A percentile compares a stretch with the other conserved stretches of the same genome.
Evolutionary conservation across 352 stramenopile genomes (phyloP).

Genomic region (Phytophthora litchii): DNA sequence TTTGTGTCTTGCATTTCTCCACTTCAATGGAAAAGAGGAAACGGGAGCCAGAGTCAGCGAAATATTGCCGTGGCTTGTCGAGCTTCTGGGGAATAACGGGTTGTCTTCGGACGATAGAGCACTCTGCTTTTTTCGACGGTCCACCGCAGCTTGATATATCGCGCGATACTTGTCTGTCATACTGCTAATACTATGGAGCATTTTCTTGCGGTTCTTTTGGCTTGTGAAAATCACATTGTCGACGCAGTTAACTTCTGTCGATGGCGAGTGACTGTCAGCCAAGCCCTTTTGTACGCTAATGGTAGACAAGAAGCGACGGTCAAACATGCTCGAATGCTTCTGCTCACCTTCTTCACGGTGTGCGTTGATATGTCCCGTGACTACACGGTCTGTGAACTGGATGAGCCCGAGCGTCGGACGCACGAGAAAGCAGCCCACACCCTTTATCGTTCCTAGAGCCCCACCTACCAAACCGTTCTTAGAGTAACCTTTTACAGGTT

Average conservation of each 20-base stretch:
- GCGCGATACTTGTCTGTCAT: constrained; percentile 2
- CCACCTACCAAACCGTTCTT: constrained; percentile 15
- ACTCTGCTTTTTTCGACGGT: constrained; percentile 5
- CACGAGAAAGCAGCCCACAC: constrained; percentile 27
- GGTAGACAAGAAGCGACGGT: constrained; percentile 22
- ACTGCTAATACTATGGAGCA: constrained; percentile 7
- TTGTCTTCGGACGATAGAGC: constrained; percentile 1
- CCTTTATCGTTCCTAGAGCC: constrained; percentile 24
- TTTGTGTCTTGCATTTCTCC: background rate
- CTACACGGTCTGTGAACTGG: constrained; percentile 40
- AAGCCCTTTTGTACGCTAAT: constrained; percentile 23
- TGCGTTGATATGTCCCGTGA: constrained; percentile 40
- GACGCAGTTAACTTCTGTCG: constrained; percentile 7
- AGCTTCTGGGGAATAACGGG: constrained; percentile 1
- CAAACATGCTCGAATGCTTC: constrained; percentile 26
- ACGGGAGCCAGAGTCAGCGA: background rate
- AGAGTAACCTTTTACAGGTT: constrained; percentile 25
- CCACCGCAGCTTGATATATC: constrained; percentile 14
- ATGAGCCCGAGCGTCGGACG: constrained; percentile 38
- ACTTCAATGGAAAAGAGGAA: background rate
- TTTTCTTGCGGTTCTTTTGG: constrained; percentile 23
- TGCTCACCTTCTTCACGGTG: constrained; percentile 35
- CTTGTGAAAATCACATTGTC: constrained; percentile 21
- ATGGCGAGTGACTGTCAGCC: constrained; percentile 13
- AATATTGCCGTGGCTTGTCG: background rate